A percentile compares a stretch with the other conserved stretches of the same genome.
Evolutionary conservation across 257 asterid species (phyloP).

Genomic region (Scutellaria barbata): DNA sequence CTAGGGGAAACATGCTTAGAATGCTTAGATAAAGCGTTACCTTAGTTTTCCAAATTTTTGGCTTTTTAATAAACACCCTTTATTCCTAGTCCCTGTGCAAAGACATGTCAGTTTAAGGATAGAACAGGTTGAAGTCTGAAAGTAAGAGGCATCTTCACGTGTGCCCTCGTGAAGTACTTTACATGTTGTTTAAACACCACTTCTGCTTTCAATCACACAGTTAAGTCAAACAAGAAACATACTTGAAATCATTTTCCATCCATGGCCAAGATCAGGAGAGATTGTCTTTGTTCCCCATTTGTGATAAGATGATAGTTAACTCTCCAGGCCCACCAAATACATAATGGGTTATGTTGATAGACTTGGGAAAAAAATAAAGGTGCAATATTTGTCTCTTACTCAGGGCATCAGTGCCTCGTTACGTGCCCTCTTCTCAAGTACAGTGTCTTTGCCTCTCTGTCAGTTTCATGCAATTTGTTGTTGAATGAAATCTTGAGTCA

Average conservation of each 20-base stretch:
- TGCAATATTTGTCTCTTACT: constrained; percentile 14
- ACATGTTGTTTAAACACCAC: background rate
- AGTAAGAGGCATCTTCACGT: constrained; percentile 27
- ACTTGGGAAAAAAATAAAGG: background rate
- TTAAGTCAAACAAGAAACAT: background rate
- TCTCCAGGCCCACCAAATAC: constrained; percentile 12
- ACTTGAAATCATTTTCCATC: constrained; percentile 17
- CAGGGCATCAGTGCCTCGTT: background rate
- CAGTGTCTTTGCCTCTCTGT: constrained; percentile 1
- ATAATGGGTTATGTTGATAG: background rate
- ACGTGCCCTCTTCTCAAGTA: background rate
- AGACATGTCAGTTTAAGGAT: constrained; percentile 19
- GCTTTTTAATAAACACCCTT: background rate
- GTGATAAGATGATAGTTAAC: background rate
- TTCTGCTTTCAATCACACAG: background rate
- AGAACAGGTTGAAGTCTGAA: constrained; percentile 3
- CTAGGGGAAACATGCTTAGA: too few species aligned
- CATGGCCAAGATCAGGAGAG: constrained; percentile 20
- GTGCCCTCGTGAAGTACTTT: constrained; percentile 27
- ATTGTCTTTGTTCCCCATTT: constrained; percentile 41
- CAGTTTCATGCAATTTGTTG: constrained; percentile 18
- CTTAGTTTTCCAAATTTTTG: too few species aligned
- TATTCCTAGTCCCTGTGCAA: constrained; percentile 14
- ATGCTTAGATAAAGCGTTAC: too few species aligned
- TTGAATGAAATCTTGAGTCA: constrained; percentile 1